Base-by-base conservation (phyloP, 129 eudicot genomes). In the Arctium lappa region DNA sequence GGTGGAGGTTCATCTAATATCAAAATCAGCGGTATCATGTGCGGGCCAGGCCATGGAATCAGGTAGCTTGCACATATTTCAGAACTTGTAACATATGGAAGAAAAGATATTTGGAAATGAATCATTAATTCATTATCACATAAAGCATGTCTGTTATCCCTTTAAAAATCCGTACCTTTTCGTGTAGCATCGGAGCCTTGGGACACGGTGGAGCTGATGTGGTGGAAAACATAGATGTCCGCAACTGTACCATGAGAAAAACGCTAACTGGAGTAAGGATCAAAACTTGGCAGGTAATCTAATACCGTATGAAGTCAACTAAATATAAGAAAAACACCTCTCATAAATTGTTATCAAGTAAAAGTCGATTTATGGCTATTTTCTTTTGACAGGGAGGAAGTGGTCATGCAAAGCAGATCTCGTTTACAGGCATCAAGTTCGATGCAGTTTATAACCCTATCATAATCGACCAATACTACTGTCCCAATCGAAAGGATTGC, bases 41-140 rank as follows among this genome's bases (percentile, higher is more conserved):
- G 95, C 13, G 95, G 95, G 68, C 95, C 93, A 75, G 97, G 97
- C 42, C 97, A 92, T 42, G 97, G 97, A 48, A 91, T 91, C 79
- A 93, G 95, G 97, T 92, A 73, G 27, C 34, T 78, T 56, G 8
- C 40, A 16, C 40, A 33, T 56, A 71, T 77, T 48, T 15, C 34
- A 10, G 38, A 69, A 15, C 78, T 77, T 50, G 0, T 53, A 8
- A 69, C 11, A 48, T 15, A 76, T 30, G 73, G 33, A 66, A 76
- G 31, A 60, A 44, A 70, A 36, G 68, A 79, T 68, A 69, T 79
- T 73, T 27, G 66, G 27, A 8, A 48, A 72, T 74, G 10, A 8
- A 32, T 33, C 12, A 33, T 66, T 22, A 48, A 76, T 65, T 31
- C 31, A 42, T 74, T 16, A 73, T 37, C 36, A 29, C 31, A 34